phyloP scores from a whole-genome alignment of 805 yeast genomes.

The Candida arabinofermentans region DNA sequence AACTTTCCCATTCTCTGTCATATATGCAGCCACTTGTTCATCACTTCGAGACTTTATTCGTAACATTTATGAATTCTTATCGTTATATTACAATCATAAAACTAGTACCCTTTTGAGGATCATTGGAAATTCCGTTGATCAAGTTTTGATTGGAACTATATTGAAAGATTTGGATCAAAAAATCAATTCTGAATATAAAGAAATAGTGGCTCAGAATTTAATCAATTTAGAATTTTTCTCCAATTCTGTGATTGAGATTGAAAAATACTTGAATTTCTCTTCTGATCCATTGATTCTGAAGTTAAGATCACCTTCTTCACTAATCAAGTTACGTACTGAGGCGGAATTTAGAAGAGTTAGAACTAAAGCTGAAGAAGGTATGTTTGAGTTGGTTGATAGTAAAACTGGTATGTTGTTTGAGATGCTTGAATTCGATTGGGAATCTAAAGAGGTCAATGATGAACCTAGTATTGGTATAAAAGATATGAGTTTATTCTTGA shows the following conservation, averaged over 20 bases:
- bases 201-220: slow-evolving; percentile 83
- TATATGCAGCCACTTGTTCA: slow-evolving; percentile 83
- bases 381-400: slow-evolving; percentile 78
- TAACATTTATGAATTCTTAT: slow-evolving; percentile 60
- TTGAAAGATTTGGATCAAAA: slow-evolving; percentile 58
- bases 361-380: slow-evolving; percentile 69
- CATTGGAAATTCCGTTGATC: slow-evolving; percentile 60
- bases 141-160: slow-evolving; percentile 63
- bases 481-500: slow-evolving; percentile 82
- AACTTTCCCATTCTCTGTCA: slow-evolving; percentile 81
- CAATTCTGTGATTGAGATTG: slow-evolving; percentile 67
- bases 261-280: slow-evolving; percentile 34
- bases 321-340: slow-evolving; percentile 34
- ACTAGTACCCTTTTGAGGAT: slow-evolving; percentile 57
- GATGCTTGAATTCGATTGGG: slow-evolving; percentile 85
- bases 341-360: slow-evolving; percentile 55
- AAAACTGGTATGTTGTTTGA: slow-evolving; percentile 79
- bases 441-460: slow-evolving; percentile 41
- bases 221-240: slow-evolving; percentile 86
- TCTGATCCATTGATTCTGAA: slow-evolving; percentile 35
- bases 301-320: slow-evolving; percentile 22
- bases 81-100: slow-evolving; percentile 60
- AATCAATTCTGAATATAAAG: slow-evolving; percentile 72
- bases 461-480: slow-evolving; percentile 73
- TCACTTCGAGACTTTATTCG: slow-evolving; percentile 63